Percentiles rank a stretch among this genome's conserved stretches.
These are phyloP conservation scores for Areca catechu DNA, from an alignment of 176 grass and related monocot species.

Conservation along the genomic window DNA sequence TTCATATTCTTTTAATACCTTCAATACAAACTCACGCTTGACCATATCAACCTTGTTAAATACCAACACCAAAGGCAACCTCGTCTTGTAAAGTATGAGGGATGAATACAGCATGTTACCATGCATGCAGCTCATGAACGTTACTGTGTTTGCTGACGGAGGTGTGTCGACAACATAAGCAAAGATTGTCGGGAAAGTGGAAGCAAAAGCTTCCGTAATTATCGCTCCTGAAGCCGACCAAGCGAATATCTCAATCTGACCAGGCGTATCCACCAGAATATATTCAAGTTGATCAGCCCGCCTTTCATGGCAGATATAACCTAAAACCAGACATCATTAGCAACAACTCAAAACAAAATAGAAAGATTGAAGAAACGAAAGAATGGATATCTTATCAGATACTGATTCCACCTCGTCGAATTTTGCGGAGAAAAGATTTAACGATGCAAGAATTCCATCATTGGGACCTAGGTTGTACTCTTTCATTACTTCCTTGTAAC, in stretches of 20 bases:
- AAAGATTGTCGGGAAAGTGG: slow-evolving; percentile 85
- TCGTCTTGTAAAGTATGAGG: too few species aligned
- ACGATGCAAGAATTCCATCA: slow-evolving; percentile 74
- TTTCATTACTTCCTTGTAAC: slow-evolving; percentile 98
- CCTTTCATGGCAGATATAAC: too few species aligned
- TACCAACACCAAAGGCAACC: too few species aligned
- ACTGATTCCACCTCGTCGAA: slow-evolving; percentile 52
- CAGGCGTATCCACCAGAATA: slow-evolving; percentile 87
- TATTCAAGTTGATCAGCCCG: slow-evolving; percentile 80
- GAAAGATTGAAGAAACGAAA: too few species aligned
- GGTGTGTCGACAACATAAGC: slow-evolving; percentile 92
- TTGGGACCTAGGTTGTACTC: slow-evolving; percentile 94
- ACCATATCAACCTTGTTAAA: too few species aligned
- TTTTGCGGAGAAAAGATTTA: slow-evolving; percentile 90
- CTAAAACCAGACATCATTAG: slow-evolving; percentile 15
- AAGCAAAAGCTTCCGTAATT: slow-evolving; percentile 93
- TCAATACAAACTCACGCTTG: too few species aligned
- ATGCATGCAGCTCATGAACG: too few species aligned
- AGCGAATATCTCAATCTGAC: slow-evolving; percentile 98
- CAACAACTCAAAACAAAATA: too few species aligned
- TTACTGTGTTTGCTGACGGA: background rate
- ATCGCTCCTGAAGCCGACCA: slow-evolving; percentile 99
- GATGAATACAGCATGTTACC: too few species aligned
- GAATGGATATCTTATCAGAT: too few species aligned
- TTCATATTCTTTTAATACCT: too few species aligned